These are phyloP conservation scores for Rhizopogon vinicolor DNA, from an alignment of 768 basidiomycete genomes.

Conservation along the genomic window DNA sequence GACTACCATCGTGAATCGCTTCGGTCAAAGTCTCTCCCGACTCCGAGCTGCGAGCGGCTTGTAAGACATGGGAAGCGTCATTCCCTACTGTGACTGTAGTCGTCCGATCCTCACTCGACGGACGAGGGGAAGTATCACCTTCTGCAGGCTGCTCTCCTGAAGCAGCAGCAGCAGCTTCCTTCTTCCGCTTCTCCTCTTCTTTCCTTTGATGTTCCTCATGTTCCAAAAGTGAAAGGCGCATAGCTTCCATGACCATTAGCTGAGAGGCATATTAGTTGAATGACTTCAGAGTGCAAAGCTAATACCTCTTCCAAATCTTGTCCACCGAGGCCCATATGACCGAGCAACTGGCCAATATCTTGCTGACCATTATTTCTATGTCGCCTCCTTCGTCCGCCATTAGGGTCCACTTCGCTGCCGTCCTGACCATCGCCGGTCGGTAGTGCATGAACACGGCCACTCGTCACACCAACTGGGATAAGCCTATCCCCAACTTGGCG, in stretches of 20 bases:
- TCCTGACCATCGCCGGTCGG: conserved; percentile 50
- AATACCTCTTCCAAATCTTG: conserved; percentile 90
- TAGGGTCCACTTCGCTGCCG: conserved; percentile 36
- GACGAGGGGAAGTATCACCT: conserved; percentile 12
- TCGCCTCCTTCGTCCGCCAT: conserved; percentile 42
- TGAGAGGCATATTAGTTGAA: conserved; percentile 28
- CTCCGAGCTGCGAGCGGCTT: conserved; percentile 6
- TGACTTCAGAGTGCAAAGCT: conserved; percentile 8
- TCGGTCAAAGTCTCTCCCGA: conserved; percentile 7
- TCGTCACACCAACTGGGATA: conserved; percentile 94
- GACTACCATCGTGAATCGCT: conserved; percentile 14
- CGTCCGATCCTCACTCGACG: conserved; percentile 4
- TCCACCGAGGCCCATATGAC: conserved; percentile 66
- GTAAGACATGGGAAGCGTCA: background rate
- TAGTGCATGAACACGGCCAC: conserved; percentile 73
- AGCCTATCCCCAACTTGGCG: conserved; percentile 96
- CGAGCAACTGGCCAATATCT: conserved; percentile 59
- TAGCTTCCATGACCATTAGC: conserved; percentile 99
- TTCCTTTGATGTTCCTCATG: conserved; percentile 91
- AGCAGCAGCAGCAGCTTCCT: conserved; percentile 29
- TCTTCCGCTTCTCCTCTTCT: conserved; percentile 65
- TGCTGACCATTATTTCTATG: conserved; percentile 44
- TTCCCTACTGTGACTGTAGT: background rate
- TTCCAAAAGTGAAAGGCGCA: conserved; percentile 90
- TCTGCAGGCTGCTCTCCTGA: conserved; percentile 27